Evolutionary conservation across 768 basidiomycete species (phyloP), one percentile per base, ranked within the genome.

Genomic region (Tremella fuciformis): DNA sequence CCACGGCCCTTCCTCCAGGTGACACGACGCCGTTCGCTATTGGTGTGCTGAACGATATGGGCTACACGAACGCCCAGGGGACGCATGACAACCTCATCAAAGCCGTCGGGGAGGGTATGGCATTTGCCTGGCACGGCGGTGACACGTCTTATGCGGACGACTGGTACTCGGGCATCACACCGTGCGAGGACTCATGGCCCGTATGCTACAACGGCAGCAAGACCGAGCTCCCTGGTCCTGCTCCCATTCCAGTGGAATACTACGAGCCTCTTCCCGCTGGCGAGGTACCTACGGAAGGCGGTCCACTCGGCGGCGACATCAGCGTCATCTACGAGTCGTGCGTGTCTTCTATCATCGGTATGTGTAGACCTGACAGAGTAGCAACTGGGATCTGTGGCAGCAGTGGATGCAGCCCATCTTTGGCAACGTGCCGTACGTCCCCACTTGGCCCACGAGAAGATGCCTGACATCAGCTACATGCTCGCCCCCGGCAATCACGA

Each of bases 401-500:
- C 57, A 63, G 37, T 63, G 62, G 59, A 60, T 60, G 59, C 22
- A 13, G n/a, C 42, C 50, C 1, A 55, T 74, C 62, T 60, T 67
- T 11, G 50, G 56, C 29, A 21, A 51, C 16, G 53, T 62, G 16
- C 66, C 71, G 2, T 53, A 40, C 26, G 66, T 72, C 62, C 58
- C 71, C 13, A 24, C 25, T 4, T 15, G 8, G 22, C 42, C 4
- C 42, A 46, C 42, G 8, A 46, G n/a, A 46, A n/a, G 7, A 50
- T n/a, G 3, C 22, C 25, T n/a, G 24, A 21, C 9, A 4, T 50
- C 49, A 22, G 21, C 52, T 47, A 44, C 53, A 70, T 73, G 68
- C 61, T 74, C 16, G 26, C 34, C 1, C 63, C 68, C 0, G 73
- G 73, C 8, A 75, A 75, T 42, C 73, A 75, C 59, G 73, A 75